Percentiles rank a stretch among this genome's conserved stretches.
Evolutionary conservation across 108 stramenopile species (phyloP).

Genomic region (Cyclotella sp.): DNA sequence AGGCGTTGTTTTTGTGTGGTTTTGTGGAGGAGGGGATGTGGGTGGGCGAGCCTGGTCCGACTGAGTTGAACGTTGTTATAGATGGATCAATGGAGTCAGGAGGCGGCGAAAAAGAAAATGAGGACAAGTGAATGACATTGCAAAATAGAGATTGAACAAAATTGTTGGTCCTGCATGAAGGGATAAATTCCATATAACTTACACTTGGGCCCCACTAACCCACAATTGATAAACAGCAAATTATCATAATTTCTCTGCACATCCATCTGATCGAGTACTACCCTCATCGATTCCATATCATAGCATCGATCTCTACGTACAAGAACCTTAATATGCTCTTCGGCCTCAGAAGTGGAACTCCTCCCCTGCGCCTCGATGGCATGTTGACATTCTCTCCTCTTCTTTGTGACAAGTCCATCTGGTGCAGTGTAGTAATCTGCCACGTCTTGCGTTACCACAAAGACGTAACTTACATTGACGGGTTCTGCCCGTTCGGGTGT

Average conservation of each 20-base stretch:
- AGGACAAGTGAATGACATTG: too few relatives aligned
- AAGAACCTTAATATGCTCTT: conserved; percentile 31
- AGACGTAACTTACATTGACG: conserved; percentile 36
- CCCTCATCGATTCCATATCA: conserved; percentile 49
- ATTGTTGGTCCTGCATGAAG: too few relatives aligned
- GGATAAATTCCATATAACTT: too few relatives aligned
- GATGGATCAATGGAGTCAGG: too few relatives aligned
- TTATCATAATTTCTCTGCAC: conserved; percentile 40
- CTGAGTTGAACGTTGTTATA: too few relatives aligned
- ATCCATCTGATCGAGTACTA: conserved; percentile 32
- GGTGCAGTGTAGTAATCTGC: conserved; percentile 36
- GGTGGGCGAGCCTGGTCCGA: conserved; percentile 48
- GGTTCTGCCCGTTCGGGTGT: too few relatives aligned
- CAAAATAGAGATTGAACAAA: too few relatives aligned
- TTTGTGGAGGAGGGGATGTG: conserved; percentile 33
- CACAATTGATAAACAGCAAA: conserved; percentile 48
- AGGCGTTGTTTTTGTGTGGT: too few relatives aligned
- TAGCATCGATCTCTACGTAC: conserved; percentile 50
- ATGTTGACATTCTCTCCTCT: conserved; percentile 30
- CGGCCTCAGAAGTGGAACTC: too few relatives aligned
- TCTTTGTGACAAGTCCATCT: conserved; percentile 35
- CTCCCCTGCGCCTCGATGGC: not conserved
- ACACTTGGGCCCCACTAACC: conserved; percentile 46
- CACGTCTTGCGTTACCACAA: conserved; percentile 48
- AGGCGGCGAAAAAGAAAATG: too few relatives aligned